These are phyloP conservation scores for Xylaria bambusicola DNA, from an alignment of 495 filamentous ascomycete species.

Conservation along the genomic window DNA sequence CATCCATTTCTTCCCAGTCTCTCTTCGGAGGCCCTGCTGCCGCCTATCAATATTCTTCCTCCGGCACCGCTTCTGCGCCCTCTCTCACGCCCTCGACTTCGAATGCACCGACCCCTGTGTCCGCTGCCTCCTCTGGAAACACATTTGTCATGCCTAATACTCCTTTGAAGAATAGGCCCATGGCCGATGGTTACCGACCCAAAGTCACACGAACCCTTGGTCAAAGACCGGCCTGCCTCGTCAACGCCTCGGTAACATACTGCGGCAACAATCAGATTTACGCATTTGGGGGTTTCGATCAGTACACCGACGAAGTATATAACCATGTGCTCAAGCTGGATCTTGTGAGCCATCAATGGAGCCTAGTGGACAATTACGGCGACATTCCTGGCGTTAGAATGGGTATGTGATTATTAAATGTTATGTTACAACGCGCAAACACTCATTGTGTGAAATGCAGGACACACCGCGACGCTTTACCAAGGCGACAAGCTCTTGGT, in stretches of 20 bases:
- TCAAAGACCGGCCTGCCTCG: slow-evolving; percentile 88
- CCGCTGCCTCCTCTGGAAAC: slow-evolving; percentile 54
- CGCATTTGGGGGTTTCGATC: slow-evolving; percentile 98
- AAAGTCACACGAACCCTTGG: slow-evolving; percentile 79
- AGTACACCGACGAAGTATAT: slow-evolving; percentile 98
- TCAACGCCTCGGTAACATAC: slow-evolving; percentile 97
- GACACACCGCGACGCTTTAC: slow-evolving; percentile 94
- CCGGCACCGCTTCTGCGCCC: slow-evolving; percentile 5
- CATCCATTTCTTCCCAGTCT: slow-evolving; percentile 26
- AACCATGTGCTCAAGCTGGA: slow-evolving; percentile 93
- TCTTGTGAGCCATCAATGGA: slow-evolving; percentile 85
- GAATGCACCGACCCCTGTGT: slow-evolving; percentile 46
- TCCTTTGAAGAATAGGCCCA: slow-evolving; percentile 62
- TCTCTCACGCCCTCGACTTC: slow-evolving; percentile 30
- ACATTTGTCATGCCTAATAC: slow-evolving; percentile 86
- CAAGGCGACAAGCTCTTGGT: slow-evolving; percentile 91
- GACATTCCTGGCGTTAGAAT: slow-evolving; percentile 98
- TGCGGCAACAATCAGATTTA: slow-evolving; percentile 95
- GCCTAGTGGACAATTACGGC: slow-evolving; percentile 94
- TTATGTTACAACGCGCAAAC: not conserved
- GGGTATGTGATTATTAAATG: slow-evolving; percentile 59
- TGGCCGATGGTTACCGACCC: slow-evolving; percentile 73
- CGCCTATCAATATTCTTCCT: slow-evolving; percentile 22
- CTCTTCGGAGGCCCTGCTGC: slow-evolving; percentile 31
- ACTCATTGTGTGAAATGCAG: slow-evolving; percentile 44